These are phyloP conservation scores for Penicillium sp. DNA, from an alignment of 2,329 filamentous ascomycete genomes.

Conservation along the genomic window DNA sequence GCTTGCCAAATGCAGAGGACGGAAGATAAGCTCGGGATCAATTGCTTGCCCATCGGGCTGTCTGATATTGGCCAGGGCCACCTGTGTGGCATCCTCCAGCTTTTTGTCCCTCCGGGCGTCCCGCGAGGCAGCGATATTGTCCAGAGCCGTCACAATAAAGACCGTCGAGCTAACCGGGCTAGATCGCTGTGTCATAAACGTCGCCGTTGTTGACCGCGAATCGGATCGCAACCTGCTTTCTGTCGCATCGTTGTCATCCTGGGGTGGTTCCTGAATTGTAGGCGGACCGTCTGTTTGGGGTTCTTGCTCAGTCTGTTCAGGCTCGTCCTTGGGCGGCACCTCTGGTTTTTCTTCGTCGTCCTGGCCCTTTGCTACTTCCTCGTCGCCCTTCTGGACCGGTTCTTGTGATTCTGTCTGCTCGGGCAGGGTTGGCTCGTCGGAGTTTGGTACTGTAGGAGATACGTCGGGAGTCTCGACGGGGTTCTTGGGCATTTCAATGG, in stretches of 20 bases:
- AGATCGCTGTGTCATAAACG: constrained; percentile 50
- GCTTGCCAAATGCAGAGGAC: constrained; percentile 83
- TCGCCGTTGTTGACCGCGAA: constrained; percentile 58
- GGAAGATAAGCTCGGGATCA: constrained; percentile 88
- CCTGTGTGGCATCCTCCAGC: constrained; percentile 75
- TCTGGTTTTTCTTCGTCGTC: constrained; percentile 25
- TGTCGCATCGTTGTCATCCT: constrained; percentile 18
- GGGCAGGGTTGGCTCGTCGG: constrained; percentile 33
- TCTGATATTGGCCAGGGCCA: constrained; percentile 81
- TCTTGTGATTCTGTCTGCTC: constrained; percentile 30
- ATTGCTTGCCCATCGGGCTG: constrained; percentile 76
- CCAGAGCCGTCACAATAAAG: constrained; percentile 90
- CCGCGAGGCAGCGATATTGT: constrained; percentile 86
- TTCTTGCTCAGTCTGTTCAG: constrained; percentile 25
- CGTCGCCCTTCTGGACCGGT: constrained; percentile 22
- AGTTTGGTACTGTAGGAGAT: constrained; percentile 24
- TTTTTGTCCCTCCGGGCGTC: constrained; percentile 85
- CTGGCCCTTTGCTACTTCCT: constrained; percentile 12
- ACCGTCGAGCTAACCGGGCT: constrained; percentile 87
- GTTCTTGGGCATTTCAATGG: constrained; percentile 22
- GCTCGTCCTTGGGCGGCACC: constrained; percentile 24
- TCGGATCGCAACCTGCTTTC: constrained; percentile 53
- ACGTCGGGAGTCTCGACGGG: constrained; percentile 31
- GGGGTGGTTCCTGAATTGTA: constrained; percentile 21
- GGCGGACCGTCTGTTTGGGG: constrained; percentile 17